A percentile compares a stretch with the other conserved stretches of the same genome.
Evolutionary conservation across 208 protist genomes (phyloP).

Genomic region (Leishmania tropica): DNA sequence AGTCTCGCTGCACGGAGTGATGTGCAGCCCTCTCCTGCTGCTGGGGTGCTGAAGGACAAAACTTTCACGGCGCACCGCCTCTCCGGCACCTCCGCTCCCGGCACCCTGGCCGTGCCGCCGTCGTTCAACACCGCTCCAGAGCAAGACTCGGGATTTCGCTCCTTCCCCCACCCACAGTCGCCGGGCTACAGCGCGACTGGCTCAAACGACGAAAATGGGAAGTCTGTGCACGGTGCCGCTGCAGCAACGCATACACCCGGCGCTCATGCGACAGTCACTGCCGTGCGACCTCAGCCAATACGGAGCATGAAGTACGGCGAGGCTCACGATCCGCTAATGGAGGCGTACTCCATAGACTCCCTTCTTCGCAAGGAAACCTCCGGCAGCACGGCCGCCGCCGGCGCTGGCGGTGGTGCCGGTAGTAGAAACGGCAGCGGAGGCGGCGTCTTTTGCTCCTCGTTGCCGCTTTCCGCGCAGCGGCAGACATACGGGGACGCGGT

Average conservation of each 20-base stretch:
- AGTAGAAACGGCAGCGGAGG: background rate
- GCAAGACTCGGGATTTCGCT: background rate
- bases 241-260: background rate
- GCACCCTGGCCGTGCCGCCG: background rate
- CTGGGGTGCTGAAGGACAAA: background rate
- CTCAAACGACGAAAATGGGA: background rate
- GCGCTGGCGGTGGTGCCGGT: background rate
- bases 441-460: background rate
- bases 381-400: background rate
- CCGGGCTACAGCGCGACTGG: background rate
- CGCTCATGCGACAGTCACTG: background rate
- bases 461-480: background rate
- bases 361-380: constrained; percentile 2
- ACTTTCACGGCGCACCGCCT: background rate
- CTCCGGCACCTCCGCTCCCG: background rate
- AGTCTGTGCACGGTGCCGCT: background rate
- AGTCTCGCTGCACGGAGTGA: background rate
- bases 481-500: background rate
- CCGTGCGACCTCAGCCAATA: background rate
- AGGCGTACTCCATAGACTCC: constrained; percentile 6
- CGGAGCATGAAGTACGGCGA: constrained; percentile 11
- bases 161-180: background rate
- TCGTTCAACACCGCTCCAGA: background rate
- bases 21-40: background rate
- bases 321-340: constrained; percentile 4